Base-by-base conservation (phyloP, 208 protist genomes). In the Angomonas deanei region DNA sequence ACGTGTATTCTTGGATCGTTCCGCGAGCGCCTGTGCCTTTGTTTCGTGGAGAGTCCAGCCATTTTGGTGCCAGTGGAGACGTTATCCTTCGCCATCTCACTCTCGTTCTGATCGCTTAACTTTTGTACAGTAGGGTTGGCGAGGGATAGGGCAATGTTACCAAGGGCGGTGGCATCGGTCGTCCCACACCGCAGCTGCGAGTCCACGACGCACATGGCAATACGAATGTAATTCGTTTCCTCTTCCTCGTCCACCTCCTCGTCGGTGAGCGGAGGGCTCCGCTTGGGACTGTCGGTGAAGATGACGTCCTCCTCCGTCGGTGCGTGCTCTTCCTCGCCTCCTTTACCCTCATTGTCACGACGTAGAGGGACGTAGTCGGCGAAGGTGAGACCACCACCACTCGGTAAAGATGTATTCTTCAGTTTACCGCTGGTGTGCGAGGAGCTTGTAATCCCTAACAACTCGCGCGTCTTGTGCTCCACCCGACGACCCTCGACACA, bases 171-270 rank as follows among this genome's bases (percentile, higher is more conserved):
- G 3, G 57, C 39, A 30, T 23, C 24, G 8, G 69, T 39, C 36
- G 46, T 38, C 2, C 57, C 57, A 42, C 57, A 50, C 30, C 36
- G 36, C 23, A 61, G 57, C 57, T 70, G 30, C 39, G 65, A 66
- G 50, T 78, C 67, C 28, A 73, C 38, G 21, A 60, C 68, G 57
- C 70, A 54, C 5, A 72, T 56, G 24, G 78, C 52, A 42, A 70
- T 60, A 6, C 61, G 65, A 39, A 82, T 75, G 34, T 66, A 72
- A 24, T 19, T 32, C 0, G 48, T 48, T 46, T 77, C 66, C 55
- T 73, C 64, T 30, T 46, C 46, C 27, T 80, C 81, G 8, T 74
- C 78, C 15, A 68, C 46, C 13, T 71, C 65, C 6, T 68, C 71
- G 13, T 77, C 71, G 5, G 48, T 70, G 19, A 50, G 4, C 13